A percentile compares a stretch with the other conserved stretches of the same genome.
Evolutionary conservation across 192 early-diverging fungal species (phyloP).

Genomic region (Physocladia obscura): DNA sequence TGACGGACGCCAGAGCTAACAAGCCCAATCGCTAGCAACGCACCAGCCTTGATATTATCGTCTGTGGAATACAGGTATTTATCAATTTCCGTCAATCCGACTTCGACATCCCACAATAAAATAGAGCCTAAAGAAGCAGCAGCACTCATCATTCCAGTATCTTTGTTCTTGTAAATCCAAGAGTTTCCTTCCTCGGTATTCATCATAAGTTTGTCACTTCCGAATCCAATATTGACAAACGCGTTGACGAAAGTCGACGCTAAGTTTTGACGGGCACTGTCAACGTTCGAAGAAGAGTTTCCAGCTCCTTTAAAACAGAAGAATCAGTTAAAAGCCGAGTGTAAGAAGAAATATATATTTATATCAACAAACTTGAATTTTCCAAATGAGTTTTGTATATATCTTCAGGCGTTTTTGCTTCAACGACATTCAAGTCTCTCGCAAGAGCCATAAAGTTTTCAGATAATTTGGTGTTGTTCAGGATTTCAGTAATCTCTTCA

Average conservation of each 20-base stretch:
- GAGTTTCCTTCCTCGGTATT: conserved; percentile 67
- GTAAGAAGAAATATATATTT: not conserved
- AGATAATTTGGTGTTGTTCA: conserved; percentile 85
- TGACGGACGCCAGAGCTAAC: conserved; percentile 86
- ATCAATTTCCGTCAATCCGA: conserved; percentile 87
- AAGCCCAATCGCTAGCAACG: conserved; percentile 90
- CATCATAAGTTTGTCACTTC: conserved; percentile 87
- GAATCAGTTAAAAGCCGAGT: not conserved
- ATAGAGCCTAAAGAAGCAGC: conserved; percentile 92
- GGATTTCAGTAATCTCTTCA: conserved; percentile 77
- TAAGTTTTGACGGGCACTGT: conserved; percentile 93
- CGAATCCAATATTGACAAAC: conserved; percentile 97
- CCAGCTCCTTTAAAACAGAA: conserved; percentile 53
- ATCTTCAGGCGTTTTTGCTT: conserved; percentile 94
- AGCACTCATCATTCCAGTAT: conserved; percentile 91
- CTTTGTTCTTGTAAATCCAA: conserved; percentile 99
- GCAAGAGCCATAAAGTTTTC: conserved; percentile 87
- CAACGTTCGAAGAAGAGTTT: conserved; percentile 66
- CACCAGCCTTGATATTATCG: conserved; percentile 90
- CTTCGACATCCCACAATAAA: conserved; percentile 91
- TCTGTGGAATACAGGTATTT: conserved; percentile 90
- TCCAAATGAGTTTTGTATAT: conserved; percentile 98
- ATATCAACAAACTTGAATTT: conserved; percentile 70
- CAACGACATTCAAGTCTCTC: conserved; percentile 89
- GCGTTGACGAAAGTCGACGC: conserved; percentile 98